Base-by-base conservation (phyloP, 208 protist genomes). In the Angomonas deanei region DNA sequence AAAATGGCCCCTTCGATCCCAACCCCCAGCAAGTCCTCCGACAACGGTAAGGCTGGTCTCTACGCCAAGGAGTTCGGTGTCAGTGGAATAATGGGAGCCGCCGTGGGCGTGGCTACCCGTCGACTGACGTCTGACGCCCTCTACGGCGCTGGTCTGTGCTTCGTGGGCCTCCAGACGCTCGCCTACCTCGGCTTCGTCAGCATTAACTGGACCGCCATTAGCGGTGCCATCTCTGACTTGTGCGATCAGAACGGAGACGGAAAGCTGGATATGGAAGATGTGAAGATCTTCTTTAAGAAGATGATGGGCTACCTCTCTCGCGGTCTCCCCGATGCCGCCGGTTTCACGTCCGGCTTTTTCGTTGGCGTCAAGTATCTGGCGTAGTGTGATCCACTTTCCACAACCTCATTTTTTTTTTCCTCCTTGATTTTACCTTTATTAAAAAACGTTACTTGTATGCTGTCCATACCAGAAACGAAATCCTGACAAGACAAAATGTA, bases 171-270 rank as follows among this genome's bases (percentile, higher is more conserved):
- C 2, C 80, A 88, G 71, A 67, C 63, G 34, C 75, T 87, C 17
- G 65, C 64, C 65, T 86, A 80, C 70, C 28, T 81, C 15, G 80
- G 82, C 48, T 79, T 82, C 71, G 80, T 92, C 68, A 63, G 56
- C 15, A 77, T 92, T 36, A 68, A 86, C 70, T 87, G 78, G 77
- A 77, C 57, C 61, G 80, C 64, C 49, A 72, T 92, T 47, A 55
- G 78, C 28, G 54, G 61, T 1, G 72, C 74, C 21, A 28, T 85
- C 32, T 58, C 39, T 39, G 74, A 80, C 63, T 68, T 62, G 39
- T 64, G 59, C 5, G 74, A 85, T 33, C 72, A 77, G 61, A 85
- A 86, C 66, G 63, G 61, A 19, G 80, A 85, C 55, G 78, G 78
- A 19, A 80, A 78, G 64, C 50, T 89, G 6, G 72, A 89, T 50